Evolutionary conservation across 1,284 basidiomycete genomes (phyloP), one percentile per base, ranked within the genome.

Genomic region (Exobasidium rhododendri): DNA sequence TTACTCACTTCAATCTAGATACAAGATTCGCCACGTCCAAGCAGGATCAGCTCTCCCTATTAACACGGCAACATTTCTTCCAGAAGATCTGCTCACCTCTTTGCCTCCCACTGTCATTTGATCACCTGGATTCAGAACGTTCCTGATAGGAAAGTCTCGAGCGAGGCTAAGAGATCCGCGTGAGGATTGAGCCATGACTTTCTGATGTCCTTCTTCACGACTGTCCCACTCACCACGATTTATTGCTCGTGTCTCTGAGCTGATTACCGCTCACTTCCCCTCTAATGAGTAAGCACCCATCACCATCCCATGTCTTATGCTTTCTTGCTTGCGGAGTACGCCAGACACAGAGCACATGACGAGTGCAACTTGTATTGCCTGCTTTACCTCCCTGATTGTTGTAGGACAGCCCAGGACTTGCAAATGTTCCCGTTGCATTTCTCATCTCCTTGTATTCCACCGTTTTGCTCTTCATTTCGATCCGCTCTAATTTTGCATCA

Each of bases 261-360:
- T 28, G 14, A 26, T 58, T 71, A 71, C 2, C 66, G 64, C 13
- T 63, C 61, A 11, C 69, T 69, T 5, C 47, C 62, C 14, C 61
- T 56, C 31, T 75, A 66, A 32, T 75, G 62, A 35, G 74, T 64
- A 29, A 80, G 71, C 7, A 81, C 63, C 0, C 80, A 61, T 81
- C 81, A 5, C 74, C 89, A 69, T 93, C 91, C 91, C 91, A 94
- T 1, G 88, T 91, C 79, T 91, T 91, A 77, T 92, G 86, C 81
- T 92, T 94, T 79, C 85, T 88, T 24, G 82, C 82, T 73, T 90
- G 88, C 29, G 86, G 87, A 71, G 88, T 89, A 26, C 91, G 84
- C 72, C 73, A 79, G 11, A 68, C 67, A 62, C 76, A 78, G 10
- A 40, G 17, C 17, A 40, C 35, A 17, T 40, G 17, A 10, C 35